Base-by-base conservation (phyloP, 768 basidiomycete species). In the Termitomyces sp. region DNA sequence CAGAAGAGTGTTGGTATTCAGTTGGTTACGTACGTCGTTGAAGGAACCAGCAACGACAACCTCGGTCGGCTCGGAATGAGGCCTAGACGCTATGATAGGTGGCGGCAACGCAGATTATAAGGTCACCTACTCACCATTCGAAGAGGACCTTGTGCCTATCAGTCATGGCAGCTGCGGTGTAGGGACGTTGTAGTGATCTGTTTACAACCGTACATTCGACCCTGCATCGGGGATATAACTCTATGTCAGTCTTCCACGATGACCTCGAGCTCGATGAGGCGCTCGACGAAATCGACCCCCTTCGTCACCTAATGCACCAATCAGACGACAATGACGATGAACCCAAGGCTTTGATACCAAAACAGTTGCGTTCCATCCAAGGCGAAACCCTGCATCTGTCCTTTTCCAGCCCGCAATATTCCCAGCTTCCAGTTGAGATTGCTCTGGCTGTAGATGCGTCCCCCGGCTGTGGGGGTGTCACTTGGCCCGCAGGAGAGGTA, bases 401-500 rank as follows among this genome's bases (percentile, higher is more conserved):
- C 25, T 78, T 78, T 57, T 27, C 44, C 39, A 35, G 48, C 58
- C 53, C 61, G 62, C 25, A 54, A 35, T 16, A 46, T 37, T 47
- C 64, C 14, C 62, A 68, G 30, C 57, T 60, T 21, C 67, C 70
- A 23, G 61, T 87, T 55, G 57, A 66, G 3, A 73, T 86, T 55
- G 70, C 70, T 42, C 78, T 95, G 39, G 72, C 76, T 21, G 80
- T 94, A 3, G 91, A 95, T 67, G 84, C 92, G 8, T 76, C 85
- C 42, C 90, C 91, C 17, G 94, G 94, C 1, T 97, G 94, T 68
- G 94, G 94, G 14, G 94, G 94, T 5, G 81, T 94, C 39, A 85
- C 90, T 2, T 96, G 94, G 94, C 91, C 91, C 4, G 91, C 94
- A 8, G 94, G 93, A 62, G 84, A 92, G 81, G 93, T 93, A 62